Conservation (phyloP, 768 basidiomycete genomes). For the Holtermannia corniformis region DNA sequence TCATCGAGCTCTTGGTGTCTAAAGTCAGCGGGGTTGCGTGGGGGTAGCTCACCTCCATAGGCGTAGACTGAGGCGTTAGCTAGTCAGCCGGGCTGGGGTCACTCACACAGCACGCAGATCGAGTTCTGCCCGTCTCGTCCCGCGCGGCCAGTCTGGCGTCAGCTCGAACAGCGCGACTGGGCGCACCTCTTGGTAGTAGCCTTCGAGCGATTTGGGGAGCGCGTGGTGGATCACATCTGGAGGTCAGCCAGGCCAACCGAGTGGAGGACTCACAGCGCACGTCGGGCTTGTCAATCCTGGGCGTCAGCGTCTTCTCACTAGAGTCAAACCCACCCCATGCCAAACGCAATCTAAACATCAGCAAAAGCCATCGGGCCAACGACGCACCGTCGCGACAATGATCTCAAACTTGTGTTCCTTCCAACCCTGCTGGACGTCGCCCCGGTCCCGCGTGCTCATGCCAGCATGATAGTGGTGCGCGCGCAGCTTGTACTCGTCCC, state of each 20-base stretch:
- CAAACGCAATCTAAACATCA: constrained; percentile 69
- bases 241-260: neutral
- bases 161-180: neutral
- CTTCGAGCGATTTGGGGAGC: constrained; percentile 73
- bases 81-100: neutral
- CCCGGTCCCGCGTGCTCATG: constrained; percentile 56
- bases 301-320: neutral
- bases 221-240: constrained; percentile 69
- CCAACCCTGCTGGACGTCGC: constrained; percentile 61
- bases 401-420: constrained; percentile 60
- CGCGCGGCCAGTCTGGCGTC: constrained; percentile 65
- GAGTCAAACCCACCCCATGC: constrained; percentile 61
- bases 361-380: neutral
- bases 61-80: constrained; percentile 51
- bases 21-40: constrained; percentile 3
- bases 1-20: constrained; percentile 53
- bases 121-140: constrained; percentile 80
- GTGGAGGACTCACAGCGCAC: constrained; percentile 28
- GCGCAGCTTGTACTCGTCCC: constrained; percentile 50
- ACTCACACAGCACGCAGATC: constrained; percentile 75
- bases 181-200: constrained; percentile 71
- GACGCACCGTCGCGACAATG: constrained; percentile 80
- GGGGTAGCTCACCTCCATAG: constrained; percentile 36
- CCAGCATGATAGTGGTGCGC: constrained; percentile 82
- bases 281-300: constrained; percentile 39